Evolutionary conservation across 805 yeast genomes (phyloP).

Genomic region (Ascoidea rubescens): DNA sequence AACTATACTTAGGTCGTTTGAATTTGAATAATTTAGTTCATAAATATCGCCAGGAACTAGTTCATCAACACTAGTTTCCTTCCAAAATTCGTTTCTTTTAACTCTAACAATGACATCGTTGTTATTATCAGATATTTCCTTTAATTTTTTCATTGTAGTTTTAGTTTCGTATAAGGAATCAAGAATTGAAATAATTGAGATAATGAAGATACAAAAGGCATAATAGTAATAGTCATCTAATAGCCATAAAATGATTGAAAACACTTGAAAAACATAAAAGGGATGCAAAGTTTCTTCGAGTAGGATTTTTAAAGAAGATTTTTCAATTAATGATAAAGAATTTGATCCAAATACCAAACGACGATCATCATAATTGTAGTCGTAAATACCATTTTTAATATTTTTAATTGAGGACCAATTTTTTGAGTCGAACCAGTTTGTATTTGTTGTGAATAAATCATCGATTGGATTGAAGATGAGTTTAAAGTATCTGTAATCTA

Average conservation of each 20-base stretch:
- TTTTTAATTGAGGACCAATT: slow-evolving; percentile 53
- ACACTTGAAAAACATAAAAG: slow-evolving; percentile 87
- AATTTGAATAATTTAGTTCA: slow-evolving; percentile 79
- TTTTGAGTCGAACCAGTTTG: slow-evolving; percentile 67
- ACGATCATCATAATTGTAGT: slow-evolving; percentile 55
- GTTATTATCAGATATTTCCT: slow-evolving; percentile 43
- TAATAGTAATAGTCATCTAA: slow-evolving; percentile 88
- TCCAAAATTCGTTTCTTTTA: slow-evolving; percentile 90
- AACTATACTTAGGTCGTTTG: slow-evolving; percentile 20
- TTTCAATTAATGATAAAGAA: slow-evolving; percentile 61
- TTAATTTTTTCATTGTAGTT: slow-evolving; percentile 54
- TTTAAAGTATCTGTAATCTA: slow-evolving; percentile 73
- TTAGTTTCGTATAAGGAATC: slow-evolving; percentile 83
- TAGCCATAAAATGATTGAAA: slow-evolving; percentile 84
- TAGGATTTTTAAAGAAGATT: slow-evolving; percentile 47
- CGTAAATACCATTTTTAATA: slow-evolving; percentile 53
- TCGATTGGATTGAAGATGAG: slow-evolving; percentile 78
- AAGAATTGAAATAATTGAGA: slow-evolving; percentile 66
- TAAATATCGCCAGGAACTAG: slow-evolving; percentile 93
- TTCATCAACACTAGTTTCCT: slow-evolving; percentile 56
- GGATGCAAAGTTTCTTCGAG: slow-evolving; percentile 90
- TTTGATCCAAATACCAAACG: slow-evolving; percentile 65
- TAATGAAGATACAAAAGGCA: slow-evolving; percentile 81
- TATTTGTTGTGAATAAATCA: slow-evolving; percentile 72
- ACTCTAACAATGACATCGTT: slow-evolving; percentile 50